Evolutionary conservation across 2,329 filamentous ascomycete species (phyloP).

Genomic region (Penicillium occitanis): DNA sequence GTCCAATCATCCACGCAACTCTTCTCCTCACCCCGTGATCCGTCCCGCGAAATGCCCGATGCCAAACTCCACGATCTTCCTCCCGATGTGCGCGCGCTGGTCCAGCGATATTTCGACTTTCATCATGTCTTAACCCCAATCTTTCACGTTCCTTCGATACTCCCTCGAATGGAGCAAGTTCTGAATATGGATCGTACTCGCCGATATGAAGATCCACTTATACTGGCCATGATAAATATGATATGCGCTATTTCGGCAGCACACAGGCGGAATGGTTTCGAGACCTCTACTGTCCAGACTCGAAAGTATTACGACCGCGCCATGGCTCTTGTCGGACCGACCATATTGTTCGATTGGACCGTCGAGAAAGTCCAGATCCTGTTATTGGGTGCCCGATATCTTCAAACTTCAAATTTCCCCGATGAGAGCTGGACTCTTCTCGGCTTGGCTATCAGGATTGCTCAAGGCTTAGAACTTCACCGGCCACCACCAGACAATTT

Average conservation of each 20-base stretch:
- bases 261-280: constrained; percentile 14
- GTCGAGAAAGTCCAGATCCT: constrained; percentile 21
- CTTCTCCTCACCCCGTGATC: constrained; percentile 20
- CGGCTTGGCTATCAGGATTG: constrained; percentile 20
- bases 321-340: constrained; percentile 20
- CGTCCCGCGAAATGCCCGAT: constrained; percentile 20
- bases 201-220: constrained; percentile 15
- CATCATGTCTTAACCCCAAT: constrained; percentile 21
- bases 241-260: constrained; percentile 20
- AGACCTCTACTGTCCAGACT: constrained; percentile 19
- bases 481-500: constrained; percentile 16
- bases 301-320: constrained; percentile 21
- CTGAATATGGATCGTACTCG: constrained; percentile 13
- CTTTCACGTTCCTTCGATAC: constrained; percentile 19
- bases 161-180: constrained; percentile 16
- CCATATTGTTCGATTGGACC: constrained; percentile 21
- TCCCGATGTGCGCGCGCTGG: constrained; percentile 17
- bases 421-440: constrained; percentile 23
- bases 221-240: constrained; percentile 21
- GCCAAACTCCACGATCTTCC: constrained; percentile 21
- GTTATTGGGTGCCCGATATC: constrained; percentile 21
- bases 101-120: constrained; percentile 21
- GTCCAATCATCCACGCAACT: constrained; percentile 19
- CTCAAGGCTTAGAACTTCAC: constrained; percentile 21
- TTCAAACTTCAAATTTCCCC: constrained; percentile 21